Base-by-base conservation (phyloP, 2,329 filamentous ascomycete genomes). In the Alternaria gansuensis region DNA sequence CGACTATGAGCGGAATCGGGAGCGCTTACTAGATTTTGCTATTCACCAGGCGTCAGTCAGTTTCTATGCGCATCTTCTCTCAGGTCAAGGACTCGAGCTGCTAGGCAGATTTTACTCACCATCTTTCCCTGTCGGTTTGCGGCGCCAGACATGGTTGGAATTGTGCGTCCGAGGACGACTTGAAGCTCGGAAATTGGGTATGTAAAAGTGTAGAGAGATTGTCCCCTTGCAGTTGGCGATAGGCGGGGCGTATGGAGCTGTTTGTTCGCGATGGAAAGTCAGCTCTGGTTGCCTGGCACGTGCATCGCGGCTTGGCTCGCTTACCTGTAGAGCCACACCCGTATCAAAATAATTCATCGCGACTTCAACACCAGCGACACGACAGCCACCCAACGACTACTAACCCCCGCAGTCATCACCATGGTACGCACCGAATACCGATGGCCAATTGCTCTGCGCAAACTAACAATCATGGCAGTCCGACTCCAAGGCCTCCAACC, bases 121-220 rank as follows among this genome's bases (percentile, higher is more conserved):
- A 99, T 98, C 87, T 99, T 98, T 82, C 95, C 95, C 82, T 97
- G 93, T 82, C 97, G 96, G 87, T 97, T 94, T 39, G 76, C 71
- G 51, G 79, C 76, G 59, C 79, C 77, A 57, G 72, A 69, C 81
- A 83, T 83, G 68, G 39, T 77, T 67, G 57, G 60, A 56, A 51
- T 46, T 67, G 68, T 68, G 79, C 80, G 77, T 77, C 76, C 77
- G 72, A 77, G 73, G 78, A 79, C 80, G 77, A 74, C 77, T 79
- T 75, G 46, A 23, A 50, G 9, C 33, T 48, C 53, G 50, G 57
- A 36, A 53, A 49, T 26, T 48, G 48, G 54, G 53, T 59, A 29
- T 34, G 31, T 31, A n/a, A 54, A 11, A 28, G 44, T 41, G 14
- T 33, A 46, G 33, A 53, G 51, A 53, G 50, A 51, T 57, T 57